Percentiles rank a stretch among this genome's conserved stretches.
Evolutionary conservation across 192 early-diverging fungal species (phyloP).

Genomic region (Chytriomyces sp.): DNA sequence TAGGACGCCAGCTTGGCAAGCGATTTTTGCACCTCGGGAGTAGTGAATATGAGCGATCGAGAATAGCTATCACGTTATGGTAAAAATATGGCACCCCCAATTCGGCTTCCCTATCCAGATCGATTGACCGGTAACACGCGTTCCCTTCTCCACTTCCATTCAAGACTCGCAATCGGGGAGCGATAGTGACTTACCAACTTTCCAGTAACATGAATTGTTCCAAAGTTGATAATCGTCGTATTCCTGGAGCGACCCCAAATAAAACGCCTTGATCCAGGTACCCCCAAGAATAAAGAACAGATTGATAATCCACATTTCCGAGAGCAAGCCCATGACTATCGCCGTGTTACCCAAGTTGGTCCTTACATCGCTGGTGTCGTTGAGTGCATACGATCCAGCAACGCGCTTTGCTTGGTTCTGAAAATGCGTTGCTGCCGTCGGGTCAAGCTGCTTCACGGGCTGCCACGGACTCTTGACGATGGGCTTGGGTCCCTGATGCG

Average conservation of each 20-base stretch:
- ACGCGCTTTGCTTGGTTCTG: background rate
- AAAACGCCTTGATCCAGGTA: constrained; percentile 51
- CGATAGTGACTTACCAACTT: constrained; percentile 45
- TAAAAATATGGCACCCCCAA: too few species aligned
- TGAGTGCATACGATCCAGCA: constrained; percentile 48
- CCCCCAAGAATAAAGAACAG: constrained; percentile 48
- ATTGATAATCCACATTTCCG: constrained; percentile 58
- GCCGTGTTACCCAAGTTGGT: constrained; percentile 60
- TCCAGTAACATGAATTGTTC: constrained; percentile 61
- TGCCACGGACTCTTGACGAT: background rate
- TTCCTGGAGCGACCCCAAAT: constrained; percentile 30
- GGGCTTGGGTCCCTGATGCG: background rate
- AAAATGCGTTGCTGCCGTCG: background rate
- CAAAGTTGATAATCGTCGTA: constrained; percentile 55
- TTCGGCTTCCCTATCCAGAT: too few species aligned
- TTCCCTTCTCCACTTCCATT: too few species aligned
- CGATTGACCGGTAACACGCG: too few species aligned
- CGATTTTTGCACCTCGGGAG: too few species aligned
- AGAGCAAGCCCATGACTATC: constrained; percentile 51
- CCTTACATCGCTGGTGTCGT: constrained; percentile 17
- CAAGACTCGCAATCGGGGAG: too few species aligned
- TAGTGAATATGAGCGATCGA: too few species aligned
- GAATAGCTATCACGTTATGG: too few species aligned
- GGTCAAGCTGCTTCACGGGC: background rate
- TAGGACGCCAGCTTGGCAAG: too few species aligned